A percentile compares a stretch with the other conserved stretches of the same genome.
These are phyloP conservation scores for Coprinellus aureogranulatus DNA, from an alignment of 768 basidiomycete genomes.

Conservation along the genomic window DNA sequence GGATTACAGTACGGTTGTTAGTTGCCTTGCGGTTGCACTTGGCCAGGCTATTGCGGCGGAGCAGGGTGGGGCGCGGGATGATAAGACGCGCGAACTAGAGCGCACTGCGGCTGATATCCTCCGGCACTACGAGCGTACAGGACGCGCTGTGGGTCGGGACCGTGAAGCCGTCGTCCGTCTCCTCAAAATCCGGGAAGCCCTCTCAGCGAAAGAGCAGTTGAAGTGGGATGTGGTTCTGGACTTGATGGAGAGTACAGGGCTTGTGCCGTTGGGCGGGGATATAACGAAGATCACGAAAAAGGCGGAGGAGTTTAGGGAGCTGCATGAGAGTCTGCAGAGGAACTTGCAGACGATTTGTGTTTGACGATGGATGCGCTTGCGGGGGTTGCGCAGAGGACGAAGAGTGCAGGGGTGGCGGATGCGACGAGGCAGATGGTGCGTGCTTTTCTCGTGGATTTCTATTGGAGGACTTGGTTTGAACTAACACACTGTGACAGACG, in stretches of 20 bases:
- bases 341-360: conserved; percentile 88
- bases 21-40: conserved; percentile 82
- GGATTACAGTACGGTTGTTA: conserved; percentile 83
- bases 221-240: conserved; percentile 77
- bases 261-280: conserved; percentile 86
- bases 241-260: conserved; percentile 84
- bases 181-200: conserved; percentile 77
- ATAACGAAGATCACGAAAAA: conserved; percentile 79
- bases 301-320: conserved; percentile 85
- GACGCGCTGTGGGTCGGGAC: conserved; percentile 67
- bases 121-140: conserved; percentile 76
- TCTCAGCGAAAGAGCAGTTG: conserved; percentile 70
- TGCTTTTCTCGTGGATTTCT: conserved; percentile 12
- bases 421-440: conserved; percentile 73
- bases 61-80: conserved; percentile 33
- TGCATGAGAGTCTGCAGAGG: conserved; percentile 82
- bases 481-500: conserved; percentile 41
- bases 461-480: conserved; percentile 5
- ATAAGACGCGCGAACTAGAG: conserved; percentile 68
- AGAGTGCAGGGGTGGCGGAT: conserved; percentile 69
- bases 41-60: conserved; percentile 74
- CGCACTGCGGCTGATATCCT: conserved; percentile 76
- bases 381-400: conserved; percentile 73
- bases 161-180: conserved; percentile 73
- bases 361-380: conserved; percentile 92